phyloP scores from a whole-genome alignment of 192 early-diverging fungal species.

The Backusella circina region DNA sequence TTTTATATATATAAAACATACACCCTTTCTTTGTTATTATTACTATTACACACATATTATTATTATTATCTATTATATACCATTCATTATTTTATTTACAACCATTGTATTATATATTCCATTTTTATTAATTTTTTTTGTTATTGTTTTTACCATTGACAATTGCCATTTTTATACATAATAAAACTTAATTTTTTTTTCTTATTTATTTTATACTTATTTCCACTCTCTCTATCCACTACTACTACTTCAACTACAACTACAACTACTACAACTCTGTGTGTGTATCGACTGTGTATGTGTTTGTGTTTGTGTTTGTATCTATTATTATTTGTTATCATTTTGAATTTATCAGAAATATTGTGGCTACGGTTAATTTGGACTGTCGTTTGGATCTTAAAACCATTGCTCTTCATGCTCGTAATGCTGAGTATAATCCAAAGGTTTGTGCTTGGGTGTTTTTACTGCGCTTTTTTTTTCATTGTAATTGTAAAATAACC shows the following conservation, averaged over 20 bases:
- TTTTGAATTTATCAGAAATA: slow-evolving; percentile 64
- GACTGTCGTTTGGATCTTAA: slow-evolving; percentile 97
- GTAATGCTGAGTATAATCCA: slow-evolving; percentile 99
- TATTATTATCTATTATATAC: not conserved
- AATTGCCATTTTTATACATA: slow-evolving; percentile 4
- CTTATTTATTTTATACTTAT: not conserved
- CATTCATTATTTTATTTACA: not conserved
- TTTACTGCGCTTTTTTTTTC: slow-evolving; percentile 23
- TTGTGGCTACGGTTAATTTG: slow-evolving; percentile 98
- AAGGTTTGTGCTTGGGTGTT: slow-evolving; percentile 61
- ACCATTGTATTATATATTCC: not conserved
- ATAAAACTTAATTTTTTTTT: slow-evolving; percentile 3
- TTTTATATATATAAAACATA: not conserved
- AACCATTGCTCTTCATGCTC: slow-evolving; percentile 98
- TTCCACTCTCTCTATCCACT: not conserved
- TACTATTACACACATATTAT: not conserved
- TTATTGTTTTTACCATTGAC: slow-evolving; percentile 1
- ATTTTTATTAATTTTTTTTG: slow-evolving; percentile 1
- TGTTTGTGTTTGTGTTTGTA: not conserved
- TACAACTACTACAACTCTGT: not conserved
- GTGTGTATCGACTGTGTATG: slow-evolving; percentile 1
- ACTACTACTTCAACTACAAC: not conserved
- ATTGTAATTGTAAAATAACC: not conserved
- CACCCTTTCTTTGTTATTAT: not conserved
- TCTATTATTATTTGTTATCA: not conserved